Evolutionary conservation across 495 filamentous ascomycete species (phyloP).

Genomic region (Aspergillus indologenus): DNA sequence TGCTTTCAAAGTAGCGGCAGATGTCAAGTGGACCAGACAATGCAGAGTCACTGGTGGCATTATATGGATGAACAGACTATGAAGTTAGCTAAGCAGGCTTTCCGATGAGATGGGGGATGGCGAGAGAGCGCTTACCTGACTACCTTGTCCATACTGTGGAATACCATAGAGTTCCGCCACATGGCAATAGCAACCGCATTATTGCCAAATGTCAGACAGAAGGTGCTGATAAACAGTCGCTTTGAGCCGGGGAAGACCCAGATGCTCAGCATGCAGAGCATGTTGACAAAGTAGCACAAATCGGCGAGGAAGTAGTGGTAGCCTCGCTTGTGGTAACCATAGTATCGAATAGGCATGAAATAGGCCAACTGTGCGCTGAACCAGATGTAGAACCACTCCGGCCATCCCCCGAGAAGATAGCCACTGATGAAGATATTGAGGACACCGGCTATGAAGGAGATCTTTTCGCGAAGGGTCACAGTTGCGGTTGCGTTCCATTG

Average conservation of each 20-base stretch:
- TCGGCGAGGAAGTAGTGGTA: slow-evolving; percentile 98
- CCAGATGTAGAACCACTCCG: slow-evolving; percentile 88
- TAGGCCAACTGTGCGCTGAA: slow-evolving; percentile 82
- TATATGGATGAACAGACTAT: slow-evolving; percentile 92
- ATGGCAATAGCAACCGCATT: slow-evolving; percentile 98
- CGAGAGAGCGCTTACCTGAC: slow-evolving; percentile 55
- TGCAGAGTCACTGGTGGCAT: slow-evolving; percentile 95
- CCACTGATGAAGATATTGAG: slow-evolving; percentile 96
- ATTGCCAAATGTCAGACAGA: slow-evolving; percentile 90
- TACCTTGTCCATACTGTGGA: slow-evolving; percentile 95
- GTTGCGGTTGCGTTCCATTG: slow-evolving; percentile 86
- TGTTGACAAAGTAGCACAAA: slow-evolving; percentile 96
- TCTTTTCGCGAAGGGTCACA: slow-evolving; percentile 88
- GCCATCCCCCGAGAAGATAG: slow-evolving; percentile 83
- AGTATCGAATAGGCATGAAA: slow-evolving; percentile 95
- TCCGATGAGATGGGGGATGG: neutral
- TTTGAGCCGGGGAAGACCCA: slow-evolving; percentile 92
- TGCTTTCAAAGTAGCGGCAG: slow-evolving; percentile 56
- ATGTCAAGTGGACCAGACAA: slow-evolving; percentile 81
- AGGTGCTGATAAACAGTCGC: slow-evolving; percentile 87
- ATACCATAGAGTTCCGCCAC: slow-evolving; percentile 98
- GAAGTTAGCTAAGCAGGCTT: slow-evolving; percentile 12
- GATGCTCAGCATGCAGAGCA: slow-evolving; percentile 75
- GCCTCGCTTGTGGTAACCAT: slow-evolving; percentile 81
- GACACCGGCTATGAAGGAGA: slow-evolving; percentile 92